Conservation (phyloP, 306 rosid species). For the Fagus crenata region DNA sequence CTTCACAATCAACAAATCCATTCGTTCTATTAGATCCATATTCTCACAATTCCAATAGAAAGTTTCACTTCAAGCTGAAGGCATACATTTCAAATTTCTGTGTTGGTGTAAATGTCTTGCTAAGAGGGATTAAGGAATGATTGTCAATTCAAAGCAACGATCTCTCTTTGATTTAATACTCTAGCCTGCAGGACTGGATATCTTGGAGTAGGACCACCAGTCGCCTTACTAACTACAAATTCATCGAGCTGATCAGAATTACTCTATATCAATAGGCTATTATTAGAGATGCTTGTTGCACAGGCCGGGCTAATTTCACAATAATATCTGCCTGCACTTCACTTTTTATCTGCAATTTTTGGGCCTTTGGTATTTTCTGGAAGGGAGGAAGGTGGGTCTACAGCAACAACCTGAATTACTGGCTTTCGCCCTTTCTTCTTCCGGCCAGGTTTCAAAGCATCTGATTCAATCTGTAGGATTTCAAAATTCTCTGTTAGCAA, state of each 20-base stretch:
- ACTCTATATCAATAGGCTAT: neutral
- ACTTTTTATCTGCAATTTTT: conserved; percentile 19
- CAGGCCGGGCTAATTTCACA: conserved; percentile 20
- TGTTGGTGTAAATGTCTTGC: neutral
- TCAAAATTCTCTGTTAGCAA: conserved; percentile 23
- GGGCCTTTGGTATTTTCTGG: conserved; percentile 35
- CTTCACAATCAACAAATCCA: neutral
- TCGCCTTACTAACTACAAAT: conserved; percentile 24
- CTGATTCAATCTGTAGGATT: conserved; percentile 44
- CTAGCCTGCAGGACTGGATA: conserved; percentile 20
- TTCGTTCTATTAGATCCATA: neutral
- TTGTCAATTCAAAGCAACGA: conserved; percentile 8
- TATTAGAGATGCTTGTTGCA: conserved; percentile 5
- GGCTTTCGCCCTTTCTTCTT: conserved; percentile 48
- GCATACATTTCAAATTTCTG: neutral
- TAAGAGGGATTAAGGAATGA: neutral
- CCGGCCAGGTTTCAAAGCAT: conserved; percentile 41
- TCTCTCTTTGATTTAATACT: conserved; percentile 20
- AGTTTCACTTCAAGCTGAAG: neutral
- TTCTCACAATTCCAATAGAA: neutral
- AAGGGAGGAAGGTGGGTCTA: conserved; percentile 37
- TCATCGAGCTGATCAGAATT: conserved; percentile 23
- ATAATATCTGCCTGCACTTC: conserved; percentile 20
- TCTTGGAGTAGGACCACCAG: conserved; percentile 21
- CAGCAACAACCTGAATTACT: conserved; percentile 46